Percentiles rank a stretch among this genome's conserved stretches.
Evolutionary conservation across 2,329 filamentous ascomycete genomes (phyloP).

Genomic region (Colletotrichum tropicale): DNA sequence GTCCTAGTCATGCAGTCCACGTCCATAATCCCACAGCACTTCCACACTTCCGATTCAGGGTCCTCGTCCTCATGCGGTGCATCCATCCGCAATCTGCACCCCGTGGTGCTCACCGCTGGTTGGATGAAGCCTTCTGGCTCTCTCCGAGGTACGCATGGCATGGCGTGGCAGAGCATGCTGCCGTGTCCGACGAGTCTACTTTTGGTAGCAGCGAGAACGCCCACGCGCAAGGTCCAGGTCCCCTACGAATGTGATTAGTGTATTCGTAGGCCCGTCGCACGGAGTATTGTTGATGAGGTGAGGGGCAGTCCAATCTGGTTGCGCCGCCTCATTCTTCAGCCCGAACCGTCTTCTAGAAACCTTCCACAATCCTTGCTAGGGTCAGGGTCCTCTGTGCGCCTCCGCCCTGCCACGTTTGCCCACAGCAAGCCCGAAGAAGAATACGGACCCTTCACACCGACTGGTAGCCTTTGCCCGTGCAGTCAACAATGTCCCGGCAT

Average conservation of each 20-base stretch:
- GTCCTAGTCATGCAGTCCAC: conserved; percentile 15
- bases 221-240: conserved; percentile 4
- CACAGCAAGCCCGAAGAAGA: not conserved
- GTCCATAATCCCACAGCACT: not conserved
- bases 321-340: conserved; percentile 11
- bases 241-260: not conserved
- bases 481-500: not conserved
- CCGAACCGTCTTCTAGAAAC: conserved; percentile 17
- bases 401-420: conserved; percentile 8
- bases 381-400: conserved; percentile 12
- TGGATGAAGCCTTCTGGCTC: not conserved
- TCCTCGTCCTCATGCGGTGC: conserved; percentile 4
- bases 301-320: not conserved
- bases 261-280: not conserved
- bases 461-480: not conserved
- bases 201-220: not conserved
- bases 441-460: not conserved
- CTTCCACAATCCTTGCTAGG: conserved; percentile 16
- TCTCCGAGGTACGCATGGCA: not conserved
- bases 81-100: not conserved
- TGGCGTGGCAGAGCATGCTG: not conserved
- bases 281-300: not conserved
- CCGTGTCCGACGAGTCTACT: not conserved
- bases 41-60: conserved; percentile 4
- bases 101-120: conserved; percentile 10